phyloP scores from a whole-genome alignment of 2,329 filamentous ascomycete species.

The Meredithiella fracta region DNA sequence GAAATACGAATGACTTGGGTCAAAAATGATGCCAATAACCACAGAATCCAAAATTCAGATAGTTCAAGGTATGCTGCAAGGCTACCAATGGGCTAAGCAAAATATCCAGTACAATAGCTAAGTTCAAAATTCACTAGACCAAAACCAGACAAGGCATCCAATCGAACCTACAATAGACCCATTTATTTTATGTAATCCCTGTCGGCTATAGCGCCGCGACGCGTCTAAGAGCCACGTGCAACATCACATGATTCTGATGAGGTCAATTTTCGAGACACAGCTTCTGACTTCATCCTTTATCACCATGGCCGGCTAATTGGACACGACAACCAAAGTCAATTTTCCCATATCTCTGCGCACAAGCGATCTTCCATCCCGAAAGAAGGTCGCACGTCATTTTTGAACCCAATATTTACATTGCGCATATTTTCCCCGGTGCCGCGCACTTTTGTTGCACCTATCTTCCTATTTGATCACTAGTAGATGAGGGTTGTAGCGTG shows the following conservation, averaged over 20 bases:
- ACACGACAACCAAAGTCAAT: conserved; percentile 6
- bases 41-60: neutral
- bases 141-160: conserved; percentile 8
- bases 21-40: neutral
- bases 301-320: neutral
- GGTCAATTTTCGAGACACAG: conserved; percentile 11
- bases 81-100: neutral
- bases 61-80: conserved; percentile 1
- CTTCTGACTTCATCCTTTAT: conserved; percentile 9
- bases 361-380: neutral
- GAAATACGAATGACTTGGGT: neutral
- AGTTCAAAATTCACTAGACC: neutral
- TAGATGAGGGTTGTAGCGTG: conserved; percentile 21
- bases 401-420: neutral
- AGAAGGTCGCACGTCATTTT: neutral
- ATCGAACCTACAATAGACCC: neutral
- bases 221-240: conserved; percentile 6
- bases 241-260: conserved; percentile 10
- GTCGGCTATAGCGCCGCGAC: neutral
- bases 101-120: too few species aligned
- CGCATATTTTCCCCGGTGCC: neutral
- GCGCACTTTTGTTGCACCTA: conserved; percentile 20
- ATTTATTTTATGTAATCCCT: neutral
- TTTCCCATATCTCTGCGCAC: neutral
- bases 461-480: conserved; percentile 24